Evolutionary conservation across 495 filamentous ascomycete species (phyloP), one percentile per base, ranked within the genome.

Genomic region (Penicillium egyptiacum): DNA sequence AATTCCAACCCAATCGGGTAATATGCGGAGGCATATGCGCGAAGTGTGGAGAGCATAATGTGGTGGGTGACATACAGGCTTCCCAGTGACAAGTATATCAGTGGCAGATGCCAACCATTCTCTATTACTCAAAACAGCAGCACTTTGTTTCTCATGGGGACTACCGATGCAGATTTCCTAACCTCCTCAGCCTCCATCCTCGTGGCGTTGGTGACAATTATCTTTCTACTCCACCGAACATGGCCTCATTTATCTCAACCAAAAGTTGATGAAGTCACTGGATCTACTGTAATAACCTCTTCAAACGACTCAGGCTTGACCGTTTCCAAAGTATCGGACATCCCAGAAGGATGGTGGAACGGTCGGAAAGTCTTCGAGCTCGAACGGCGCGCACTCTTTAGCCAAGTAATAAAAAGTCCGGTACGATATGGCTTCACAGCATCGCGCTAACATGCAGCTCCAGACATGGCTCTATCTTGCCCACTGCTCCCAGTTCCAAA

Each of bases 361-460:
- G 70, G 70, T 17, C 60, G 59, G 11, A 68, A 75, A 23, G 71
- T 79, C 22, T 84, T 76, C 58, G 73, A 81, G 46, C 70, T 83
- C 22, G 81, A 84, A 58, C 63, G 71, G 19, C 79, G 81, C 17
- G 76, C 77, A 4, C 72, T 84, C 47, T 84, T 83, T 62, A 79
- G 76, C 48, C 75, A 78, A 61, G 75, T 74, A 63, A 43, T 33
- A 31, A 16, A 20, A 41, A 16, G 25, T 0, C 10, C 6, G 31
- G 4, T 11, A 26, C 9, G 4, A 22, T 5, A 22, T 25, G 35
- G 3, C 9, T 17, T 9, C 19, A 37, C 23, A 17, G 25, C 2
- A 5, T 28, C 6, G 19, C 44, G 19, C 44, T 40, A 46, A 48
- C 40, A 9, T 10, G 33, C 31, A n/a, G 12, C 1, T 45, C 2